Percentiles rank a stretch among this genome's conserved stretches.
These are phyloP conservation scores for Sporothrix phasma DNA, from an alignment of 2,329 filamentous ascomycete species.

Conservation along the genomic window DNA sequence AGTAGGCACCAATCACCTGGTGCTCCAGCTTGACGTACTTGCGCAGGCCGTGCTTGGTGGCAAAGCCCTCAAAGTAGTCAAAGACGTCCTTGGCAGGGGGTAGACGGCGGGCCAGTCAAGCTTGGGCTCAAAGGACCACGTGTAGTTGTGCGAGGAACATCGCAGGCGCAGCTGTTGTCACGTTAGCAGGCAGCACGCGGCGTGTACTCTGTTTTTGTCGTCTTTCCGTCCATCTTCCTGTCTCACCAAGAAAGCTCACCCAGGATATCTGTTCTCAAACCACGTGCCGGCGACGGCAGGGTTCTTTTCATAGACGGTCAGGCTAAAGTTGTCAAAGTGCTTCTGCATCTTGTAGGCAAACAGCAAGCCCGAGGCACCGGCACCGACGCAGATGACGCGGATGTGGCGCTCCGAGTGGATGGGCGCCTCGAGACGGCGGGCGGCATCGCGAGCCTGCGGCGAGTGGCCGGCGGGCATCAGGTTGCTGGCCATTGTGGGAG, in stretches of 20 bases:
- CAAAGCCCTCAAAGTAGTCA: slow-evolving; percentile 27
- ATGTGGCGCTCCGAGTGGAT: slow-evolving; percentile 20
- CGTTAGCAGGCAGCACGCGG: too few species aligned
- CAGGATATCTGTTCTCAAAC: slow-evolving; percentile 40
- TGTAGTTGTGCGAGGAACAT: slow-evolving; percentile 43
- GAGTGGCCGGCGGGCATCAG: slow-evolving; percentile 7
- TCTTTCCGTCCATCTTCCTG: too few species aligned
- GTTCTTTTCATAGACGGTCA: slow-evolving; percentile 38
- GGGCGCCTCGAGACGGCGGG: slow-evolving; percentile 15
- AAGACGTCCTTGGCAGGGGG: slow-evolving; percentile 21
- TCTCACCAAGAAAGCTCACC: slow-evolving; percentile 20
- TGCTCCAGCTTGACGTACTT: slow-evolving; percentile 36
- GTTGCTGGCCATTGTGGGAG: slow-evolving; percentile 9
- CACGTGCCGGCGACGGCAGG: slow-evolving; percentile 38
- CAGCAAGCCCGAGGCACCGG: slow-evolving; percentile 37
- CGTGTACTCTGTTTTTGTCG: background rate
- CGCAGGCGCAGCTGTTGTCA: slow-evolving; percentile 32
- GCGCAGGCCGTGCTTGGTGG: slow-evolving; percentile 26
- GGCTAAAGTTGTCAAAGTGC: slow-evolving; percentile 31
- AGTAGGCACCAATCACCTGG: slow-evolving; percentile 33
- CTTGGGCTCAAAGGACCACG: slow-evolving; percentile 22
- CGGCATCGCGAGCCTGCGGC: slow-evolving; percentile 10
- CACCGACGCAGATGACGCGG: slow-evolving; percentile 34
- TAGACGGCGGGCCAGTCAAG: slow-evolving; percentile 27
- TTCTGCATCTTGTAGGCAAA: slow-evolving; percentile 38